Conservation (phyloP, 208 protist genomes). For the Trypanosoma conorhini region DNA sequence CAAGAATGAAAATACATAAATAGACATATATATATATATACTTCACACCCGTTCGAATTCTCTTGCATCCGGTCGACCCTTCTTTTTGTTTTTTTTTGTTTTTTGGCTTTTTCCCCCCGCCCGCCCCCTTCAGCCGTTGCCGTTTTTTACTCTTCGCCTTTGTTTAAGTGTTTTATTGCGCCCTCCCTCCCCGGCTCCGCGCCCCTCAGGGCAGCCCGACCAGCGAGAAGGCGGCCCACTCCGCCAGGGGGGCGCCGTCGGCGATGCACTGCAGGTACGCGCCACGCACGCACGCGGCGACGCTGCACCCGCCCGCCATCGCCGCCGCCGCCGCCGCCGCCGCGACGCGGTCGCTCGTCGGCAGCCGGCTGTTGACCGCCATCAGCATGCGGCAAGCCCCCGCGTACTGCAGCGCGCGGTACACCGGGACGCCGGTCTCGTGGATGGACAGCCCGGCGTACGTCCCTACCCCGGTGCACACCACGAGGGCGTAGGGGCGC, state of each 20-base stretch:
- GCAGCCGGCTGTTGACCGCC: conserved; percentile 34
- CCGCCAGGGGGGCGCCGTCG: conserved; percentile 16
- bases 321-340: conserved; percentile 19
- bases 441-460: conserved; percentile 55
- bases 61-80: not conserved
- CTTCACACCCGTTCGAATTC: not conserved
- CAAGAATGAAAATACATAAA: not conserved
- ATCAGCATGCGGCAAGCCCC: conserved; percentile 48
- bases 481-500: conserved; percentile 34
- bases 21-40: not conserved
- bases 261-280: conserved; percentile 25
- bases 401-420: conserved; percentile 60
- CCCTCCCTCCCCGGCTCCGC: conserved; percentile 4
- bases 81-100: not conserved
- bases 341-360: conserved; percentile 8
- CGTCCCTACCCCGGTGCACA: conserved; percentile 46
- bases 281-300: conserved; percentile 11
- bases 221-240: conserved; percentile 39
- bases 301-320: conserved; percentile 9
- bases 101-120: not conserved
- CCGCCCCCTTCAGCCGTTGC: no score
- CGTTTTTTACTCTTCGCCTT: not conserved
- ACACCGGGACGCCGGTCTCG: conserved; percentile 60
- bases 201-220: conserved; percentile 29
- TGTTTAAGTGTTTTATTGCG: not conserved